phyloP scores from a whole-genome alignment of 305 asterid genomes.

The Fraxinus albicans region DNA sequence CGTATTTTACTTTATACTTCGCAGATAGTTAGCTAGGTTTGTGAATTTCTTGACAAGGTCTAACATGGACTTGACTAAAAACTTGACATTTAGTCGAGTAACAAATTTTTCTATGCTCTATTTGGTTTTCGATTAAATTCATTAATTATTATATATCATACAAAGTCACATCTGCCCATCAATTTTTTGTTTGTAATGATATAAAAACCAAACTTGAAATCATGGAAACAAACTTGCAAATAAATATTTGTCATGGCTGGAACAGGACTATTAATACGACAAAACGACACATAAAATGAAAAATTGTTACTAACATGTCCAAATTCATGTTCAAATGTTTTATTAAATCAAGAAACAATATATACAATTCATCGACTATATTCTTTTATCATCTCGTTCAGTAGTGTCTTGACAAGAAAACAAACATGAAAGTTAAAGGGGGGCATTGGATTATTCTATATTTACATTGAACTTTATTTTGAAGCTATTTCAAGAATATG shows the following conservation, averaged over 20 bases:
- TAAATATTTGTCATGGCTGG: not conserved
- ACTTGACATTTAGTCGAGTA: no score
- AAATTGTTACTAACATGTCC: not conserved
- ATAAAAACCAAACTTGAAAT: not conserved
- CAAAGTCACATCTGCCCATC: no score
- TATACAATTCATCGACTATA: not conserved
- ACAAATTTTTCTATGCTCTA: no score
- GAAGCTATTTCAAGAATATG: conserved; percentile 33
- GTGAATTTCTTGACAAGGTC: no score
- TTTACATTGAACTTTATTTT: conserved; percentile 27
- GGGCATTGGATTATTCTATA: not conserved
- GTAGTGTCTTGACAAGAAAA: not conserved
- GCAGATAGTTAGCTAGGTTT: no score
- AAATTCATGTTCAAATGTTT: not conserved
- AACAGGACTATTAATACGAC: conserved; percentile 17
- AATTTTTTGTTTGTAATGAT: no score
- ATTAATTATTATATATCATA: no score
- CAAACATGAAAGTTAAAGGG: conserved; percentile 28
- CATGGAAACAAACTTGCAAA: not conserved
- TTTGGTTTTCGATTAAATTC: no score
- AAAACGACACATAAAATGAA: conserved; percentile 12
- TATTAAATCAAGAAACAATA: not conserved
- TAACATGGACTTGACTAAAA: no score
- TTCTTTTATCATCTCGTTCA: not conserved
- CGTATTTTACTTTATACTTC: no score